phyloP scores from a whole-genome alignment of 305 asterid species.

The Euphrasia arctica region DNA sequence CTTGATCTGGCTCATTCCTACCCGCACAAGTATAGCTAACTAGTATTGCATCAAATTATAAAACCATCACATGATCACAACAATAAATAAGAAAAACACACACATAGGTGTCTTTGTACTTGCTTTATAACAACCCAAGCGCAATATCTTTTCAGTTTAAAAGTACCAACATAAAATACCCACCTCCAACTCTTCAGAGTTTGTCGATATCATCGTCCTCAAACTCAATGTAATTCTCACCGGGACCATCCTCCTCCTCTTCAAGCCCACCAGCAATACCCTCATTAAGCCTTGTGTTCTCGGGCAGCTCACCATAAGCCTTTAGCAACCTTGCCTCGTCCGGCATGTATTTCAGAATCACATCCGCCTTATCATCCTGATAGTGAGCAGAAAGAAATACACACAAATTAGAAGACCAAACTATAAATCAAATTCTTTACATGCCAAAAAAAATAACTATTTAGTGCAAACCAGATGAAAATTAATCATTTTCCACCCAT shows the following conservation, averaged over 20 bases:
- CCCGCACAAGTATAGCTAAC: neutral
- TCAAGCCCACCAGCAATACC: constrained; percentile 54
- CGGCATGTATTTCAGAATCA: constrained; percentile 84
- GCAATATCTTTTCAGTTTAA: neutral
- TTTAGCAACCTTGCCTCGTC: constrained; percentile 91
- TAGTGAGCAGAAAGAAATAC: neutral
- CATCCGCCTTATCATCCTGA: constrained; percentile 95
- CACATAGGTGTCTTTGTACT: no score
- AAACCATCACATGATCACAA: neutral
- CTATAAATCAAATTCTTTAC: neutral
- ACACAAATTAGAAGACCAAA: constrained; percentile 7
- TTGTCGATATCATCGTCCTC: constrained; percentile 42
- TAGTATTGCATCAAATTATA: neutral
- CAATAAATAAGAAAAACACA: neutral
- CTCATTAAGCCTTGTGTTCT: constrained; percentile 69
- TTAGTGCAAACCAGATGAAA: neutral
- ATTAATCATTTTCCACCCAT: no score
- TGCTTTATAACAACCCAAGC: neutral
- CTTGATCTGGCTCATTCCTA: no score
- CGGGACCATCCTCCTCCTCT: constrained; percentile 50
- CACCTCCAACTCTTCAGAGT: constrained; percentile 32
- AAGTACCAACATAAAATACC: constrained; percentile 2
- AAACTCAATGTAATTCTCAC: constrained; percentile 55
- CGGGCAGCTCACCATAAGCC: constrained; percentile 83
- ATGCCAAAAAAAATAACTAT: neutral